A percentile compares a stretch with the other conserved stretches of the same genome.
These are phyloP conservation scores for Paramarasmius palmivorus DNA, from an alignment of 1,284 basidiomycete species.

Conservation along the genomic window DNA sequence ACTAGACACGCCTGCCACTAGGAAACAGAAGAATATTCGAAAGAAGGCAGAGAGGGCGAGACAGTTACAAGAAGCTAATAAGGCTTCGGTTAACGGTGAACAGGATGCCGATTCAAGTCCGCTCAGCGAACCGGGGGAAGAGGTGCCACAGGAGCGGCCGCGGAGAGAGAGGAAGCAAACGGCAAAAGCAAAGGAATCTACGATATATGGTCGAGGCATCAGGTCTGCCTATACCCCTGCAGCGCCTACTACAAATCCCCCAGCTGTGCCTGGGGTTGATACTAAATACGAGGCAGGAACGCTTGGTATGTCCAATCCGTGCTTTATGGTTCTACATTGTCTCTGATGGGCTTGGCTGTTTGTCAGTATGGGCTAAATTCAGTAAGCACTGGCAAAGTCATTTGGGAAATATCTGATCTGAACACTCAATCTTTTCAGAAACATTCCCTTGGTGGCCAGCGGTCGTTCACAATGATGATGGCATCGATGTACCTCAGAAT, in stretches of 20 bases:
- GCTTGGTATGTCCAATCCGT: conserved; percentile 46
- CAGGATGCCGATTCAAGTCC: not conserved
- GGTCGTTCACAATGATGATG: conserved; percentile 54
- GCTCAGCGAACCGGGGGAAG: not conserved
- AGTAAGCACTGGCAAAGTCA: conserved; percentile 35
- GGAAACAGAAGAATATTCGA: conserved; percentile 53
- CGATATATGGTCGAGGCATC: conserved; percentile 23
- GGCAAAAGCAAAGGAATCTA: conserved; percentile 1
- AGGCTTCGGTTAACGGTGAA: not conserved
- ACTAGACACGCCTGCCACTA: conserved; percentile 66
- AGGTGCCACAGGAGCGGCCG: not conserved
- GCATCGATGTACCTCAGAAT: conserved; percentile 47
- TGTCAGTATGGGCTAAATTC: conserved; percentile 66
- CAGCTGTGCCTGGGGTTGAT: not conserved
- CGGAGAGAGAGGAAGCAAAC: not conserved
- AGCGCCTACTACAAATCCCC: not conserved
- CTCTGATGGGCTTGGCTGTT: conserved; percentile 4
- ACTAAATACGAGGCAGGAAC: conserved; percentile 47
- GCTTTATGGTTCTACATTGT: no score
- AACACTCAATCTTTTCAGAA: conserved; percentile 31
- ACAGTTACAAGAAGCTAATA: not conserved
- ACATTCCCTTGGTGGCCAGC: conserved; percentile 72
- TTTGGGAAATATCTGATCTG: not conserved
- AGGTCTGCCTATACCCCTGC: not conserved
- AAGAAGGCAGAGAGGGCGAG: conserved; percentile 41